Conservation (phyloP, 2,329 filamentous ascomycete species). For the Colletotrichum paranaense region DNA sequence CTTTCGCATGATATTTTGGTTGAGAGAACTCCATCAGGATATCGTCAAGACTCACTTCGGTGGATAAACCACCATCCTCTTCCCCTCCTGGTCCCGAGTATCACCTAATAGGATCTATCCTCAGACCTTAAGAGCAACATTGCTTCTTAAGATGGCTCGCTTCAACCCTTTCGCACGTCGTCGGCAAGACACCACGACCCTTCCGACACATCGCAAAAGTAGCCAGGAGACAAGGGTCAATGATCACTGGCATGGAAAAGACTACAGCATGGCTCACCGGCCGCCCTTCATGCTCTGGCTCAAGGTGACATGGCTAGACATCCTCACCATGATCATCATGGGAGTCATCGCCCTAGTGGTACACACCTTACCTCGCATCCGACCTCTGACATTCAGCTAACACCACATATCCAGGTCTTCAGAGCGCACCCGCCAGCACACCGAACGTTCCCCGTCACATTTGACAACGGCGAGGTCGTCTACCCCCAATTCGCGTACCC, state of each 20-base stretch:
- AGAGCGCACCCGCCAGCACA: constrained; percentile 72
- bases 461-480: constrained; percentile 74
- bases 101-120: too few relatives aligned
- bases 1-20: neutral
- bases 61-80: too few relatives aligned
- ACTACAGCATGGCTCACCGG: constrained; percentile 57
- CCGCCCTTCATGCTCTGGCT: constrained; percentile 77
- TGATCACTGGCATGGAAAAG: constrained; percentile 8
- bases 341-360: constrained; percentile 77
- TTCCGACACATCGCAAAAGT: constrained; percentile 17
- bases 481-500: constrained; percentile 79
- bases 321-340: constrained; percentile 75
- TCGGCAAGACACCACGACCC: neutral
- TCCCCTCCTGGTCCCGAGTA: neutral
- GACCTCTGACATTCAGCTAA: constrained; percentile 39
- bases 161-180: constrained; percentile 20
- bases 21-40: too few relatives aligned
- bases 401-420: constrained; percentile 61
- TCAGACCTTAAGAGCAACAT: neutral
- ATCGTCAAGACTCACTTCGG: neutral
- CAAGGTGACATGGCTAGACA: constrained; percentile 74
- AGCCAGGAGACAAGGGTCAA: constrained; percentile 25
- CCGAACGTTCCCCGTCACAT: constrained; percentile 75
- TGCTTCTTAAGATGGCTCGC: neutral
- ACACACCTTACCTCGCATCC: constrained; percentile 40